phyloP scores from a whole-genome alignment of 768 basidiomycete genomes.

The Mrakia blollopis region DNA sequence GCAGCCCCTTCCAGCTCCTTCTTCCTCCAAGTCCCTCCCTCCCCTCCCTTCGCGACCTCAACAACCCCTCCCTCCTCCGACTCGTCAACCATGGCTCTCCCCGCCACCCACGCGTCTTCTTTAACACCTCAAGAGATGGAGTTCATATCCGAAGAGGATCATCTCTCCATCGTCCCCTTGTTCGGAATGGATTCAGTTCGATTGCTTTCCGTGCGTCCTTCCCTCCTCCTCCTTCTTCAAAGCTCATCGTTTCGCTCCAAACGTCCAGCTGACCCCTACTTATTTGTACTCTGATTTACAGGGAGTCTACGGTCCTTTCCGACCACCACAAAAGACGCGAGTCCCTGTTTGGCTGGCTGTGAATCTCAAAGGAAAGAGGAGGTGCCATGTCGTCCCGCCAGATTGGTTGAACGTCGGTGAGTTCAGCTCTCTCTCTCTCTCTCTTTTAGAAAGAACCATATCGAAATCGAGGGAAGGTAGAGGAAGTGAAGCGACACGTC shows the following conservation, averaged over 20 bases:
- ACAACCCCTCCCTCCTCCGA: neutral
- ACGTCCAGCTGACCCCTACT: neutral
- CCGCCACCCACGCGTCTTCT: slow-evolving; percentile 62
- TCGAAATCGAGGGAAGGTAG: neutral
- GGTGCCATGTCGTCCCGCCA: slow-evolving; percentile 86
- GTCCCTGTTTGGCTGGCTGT: slow-evolving; percentile 97
- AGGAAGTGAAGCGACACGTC: neutral
- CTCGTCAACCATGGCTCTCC: slow-evolving; percentile 62
- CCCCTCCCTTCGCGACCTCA: neutral
- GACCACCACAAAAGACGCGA: slow-evolving; percentile 73
- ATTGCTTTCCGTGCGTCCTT: slow-evolving; percentile 69
- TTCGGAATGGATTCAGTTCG: slow-evolving; percentile 87
- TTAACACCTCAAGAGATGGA: slow-evolving; percentile 81
- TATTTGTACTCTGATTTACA: slow-evolving; percentile 42
- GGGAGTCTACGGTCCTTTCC: slow-evolving; percentile 89
- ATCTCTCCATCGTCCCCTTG: slow-evolving; percentile 78
- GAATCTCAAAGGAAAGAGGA: slow-evolving; percentile 88
- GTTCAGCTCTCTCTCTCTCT: slow-evolving; percentile 38
- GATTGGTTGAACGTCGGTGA: slow-evolving; percentile 80
- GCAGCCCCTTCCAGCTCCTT: too few relatives aligned
- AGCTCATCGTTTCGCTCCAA: too few relatives aligned
- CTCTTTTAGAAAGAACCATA: too few relatives aligned
- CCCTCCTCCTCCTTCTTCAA: slow-evolving; percentile 7
- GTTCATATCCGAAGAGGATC: slow-evolving; percentile 75
- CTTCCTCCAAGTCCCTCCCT: too few relatives aligned